These are phyloP conservation scores for Anacardium occidentale DNA, from an alignment of 345 rosid species.

Conservation along the genomic window DNA sequence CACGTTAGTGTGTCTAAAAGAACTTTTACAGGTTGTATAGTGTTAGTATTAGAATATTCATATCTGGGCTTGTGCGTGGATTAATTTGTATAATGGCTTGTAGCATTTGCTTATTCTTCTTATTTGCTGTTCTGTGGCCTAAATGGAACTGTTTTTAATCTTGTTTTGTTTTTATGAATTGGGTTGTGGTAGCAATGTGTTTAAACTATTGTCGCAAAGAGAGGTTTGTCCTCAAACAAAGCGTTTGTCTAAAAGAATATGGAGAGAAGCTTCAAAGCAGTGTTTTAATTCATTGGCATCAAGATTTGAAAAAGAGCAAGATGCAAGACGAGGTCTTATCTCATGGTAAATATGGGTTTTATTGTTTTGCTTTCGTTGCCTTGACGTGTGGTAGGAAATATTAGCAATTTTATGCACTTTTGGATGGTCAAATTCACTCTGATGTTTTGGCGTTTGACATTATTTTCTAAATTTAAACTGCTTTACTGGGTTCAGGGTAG, in stretches of 20 bases:
- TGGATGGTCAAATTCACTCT: not conserved
- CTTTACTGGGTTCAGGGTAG: conserved; percentile 50
- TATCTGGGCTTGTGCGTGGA: not conserved
- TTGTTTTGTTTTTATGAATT: conserved; percentile 14
- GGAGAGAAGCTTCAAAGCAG: conserved; percentile 51
- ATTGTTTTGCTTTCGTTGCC: not conserved
- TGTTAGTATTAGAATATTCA: not conserved
- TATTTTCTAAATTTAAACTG: conserved; percentile 2
- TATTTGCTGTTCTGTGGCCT: not conserved
- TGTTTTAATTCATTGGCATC: conserved; percentile 29
- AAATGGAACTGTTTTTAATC: not conserved
- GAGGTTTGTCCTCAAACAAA: conserved; percentile 66
- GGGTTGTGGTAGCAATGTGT: conserved; percentile 50
- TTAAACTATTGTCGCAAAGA: conserved; percentile 57
- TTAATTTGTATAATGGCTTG: not conserved
- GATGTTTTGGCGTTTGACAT: not conserved
- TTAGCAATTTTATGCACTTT: not conserved
- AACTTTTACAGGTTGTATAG: not conserved
- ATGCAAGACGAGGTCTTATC: conserved; percentile 56
- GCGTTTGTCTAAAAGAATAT: conserved; percentile 52
- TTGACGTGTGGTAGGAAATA: not conserved
- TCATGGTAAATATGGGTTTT: conserved; percentile 51
- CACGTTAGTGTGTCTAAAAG: not conserved
- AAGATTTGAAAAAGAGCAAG: conserved; percentile 37
- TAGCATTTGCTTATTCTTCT: not conserved